Percentiles rank a stretch among this genome's conserved stretches.
Conservation (phyloP, 2,329 filamentous ascomycete species). For the Escovopsis sp. region DNA sequence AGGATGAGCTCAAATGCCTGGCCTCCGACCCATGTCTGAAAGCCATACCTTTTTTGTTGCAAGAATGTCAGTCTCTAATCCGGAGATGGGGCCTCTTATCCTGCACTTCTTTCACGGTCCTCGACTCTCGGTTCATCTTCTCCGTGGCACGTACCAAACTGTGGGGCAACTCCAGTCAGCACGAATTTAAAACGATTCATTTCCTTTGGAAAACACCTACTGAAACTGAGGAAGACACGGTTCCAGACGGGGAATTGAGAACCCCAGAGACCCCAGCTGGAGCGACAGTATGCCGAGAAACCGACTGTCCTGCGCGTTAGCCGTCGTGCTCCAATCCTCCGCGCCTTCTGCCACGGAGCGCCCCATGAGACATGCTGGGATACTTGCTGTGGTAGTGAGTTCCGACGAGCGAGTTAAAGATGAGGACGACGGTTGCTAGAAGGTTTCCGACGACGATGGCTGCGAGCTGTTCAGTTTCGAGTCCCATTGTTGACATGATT, state of each 20-base stretch:
- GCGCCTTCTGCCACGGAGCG: background rate
- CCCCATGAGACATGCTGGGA: background rate
- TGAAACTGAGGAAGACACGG: conserved; percentile 25
- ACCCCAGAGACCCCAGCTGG: conserved; percentile 25
- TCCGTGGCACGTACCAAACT: too few relatives aligned
- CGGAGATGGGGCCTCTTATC: too few relatives aligned
- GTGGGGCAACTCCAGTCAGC: background rate
- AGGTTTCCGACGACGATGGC: conserved; percentile 24
- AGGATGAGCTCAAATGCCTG: conserved; percentile 31
- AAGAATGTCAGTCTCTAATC: too few relatives aligned
- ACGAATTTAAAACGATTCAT: background rate
- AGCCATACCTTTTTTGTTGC: conserved; percentile 20
- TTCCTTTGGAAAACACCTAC: conserved; percentile 11
- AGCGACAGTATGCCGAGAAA: conserved; percentile 24
- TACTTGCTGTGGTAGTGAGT: conserved; percentile 25
- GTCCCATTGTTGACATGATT: too few relatives aligned
- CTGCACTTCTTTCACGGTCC: too few relatives aligned
- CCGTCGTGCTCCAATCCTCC: background rate
- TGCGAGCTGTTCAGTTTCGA: conserved; percentile 1
- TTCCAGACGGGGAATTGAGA: conserved; percentile 28
- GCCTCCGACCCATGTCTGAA: conserved; percentile 32
- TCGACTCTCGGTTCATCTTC: too few relatives aligned
- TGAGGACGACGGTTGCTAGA: conserved; percentile 23
- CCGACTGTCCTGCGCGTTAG: conserved; percentile 11
- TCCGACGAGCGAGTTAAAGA: conserved; percentile 28